These are phyloP conservation scores for Globisporangium spinosum DNA, from an alignment of 352 stramenopile species.

Conservation along the genomic window DNA sequence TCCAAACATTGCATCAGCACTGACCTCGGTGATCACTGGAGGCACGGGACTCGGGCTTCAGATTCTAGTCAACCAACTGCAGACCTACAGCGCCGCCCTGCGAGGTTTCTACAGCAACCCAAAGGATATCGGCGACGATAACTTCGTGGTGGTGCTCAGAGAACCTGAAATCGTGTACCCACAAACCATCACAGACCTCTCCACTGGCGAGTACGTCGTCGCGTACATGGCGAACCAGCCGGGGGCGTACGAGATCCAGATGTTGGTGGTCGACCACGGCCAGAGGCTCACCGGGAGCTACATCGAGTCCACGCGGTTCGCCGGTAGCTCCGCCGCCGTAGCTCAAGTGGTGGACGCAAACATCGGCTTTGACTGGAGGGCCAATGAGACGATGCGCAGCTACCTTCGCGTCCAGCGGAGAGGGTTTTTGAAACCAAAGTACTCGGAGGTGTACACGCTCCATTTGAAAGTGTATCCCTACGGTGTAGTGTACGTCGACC, in stretches of 20 bases:
- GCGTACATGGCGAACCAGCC: slow-evolving; percentile 28
- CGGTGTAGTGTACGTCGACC: slow-evolving; percentile 34
- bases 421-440: slow-evolving; percentile 41
- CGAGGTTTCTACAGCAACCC: slow-evolving; percentile 44
- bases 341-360: slow-evolving; percentile 24
- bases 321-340: slow-evolving; percentile 3
- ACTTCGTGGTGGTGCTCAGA: slow-evolving; percentile 31
- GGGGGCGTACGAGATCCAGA: slow-evolving; percentile 49
- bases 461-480: slow-evolving; percentile 24
- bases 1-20: slow-evolving; percentile 28
- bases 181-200: slow-evolving; percentile 29
- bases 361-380: slow-evolving; percentile 42
- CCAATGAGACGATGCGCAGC: slow-evolving; percentile 32
- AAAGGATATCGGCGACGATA: slow-evolving; percentile 32
- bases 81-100: slow-evolving; percentile 35
- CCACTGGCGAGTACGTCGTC: slow-evolving; percentile 41
- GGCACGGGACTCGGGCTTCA: slow-evolving; percentile 28
- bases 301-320: slow-evolving; percentile 27
- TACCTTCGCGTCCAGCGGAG: slow-evolving; percentile 44
- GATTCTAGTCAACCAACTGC: slow-evolving; percentile 21
- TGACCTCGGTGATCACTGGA: slow-evolving; percentile 29
- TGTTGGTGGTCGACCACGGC: slow-evolving; percentile 25
- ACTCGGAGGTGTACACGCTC: slow-evolving; percentile 40
- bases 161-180: slow-evolving; percentile 28
- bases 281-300: slow-evolving; percentile 36